phyloP scores from a whole-genome alignment of 2,329 filamentous ascomycete genomes.

The Penicillium brevicompactum region DNA sequence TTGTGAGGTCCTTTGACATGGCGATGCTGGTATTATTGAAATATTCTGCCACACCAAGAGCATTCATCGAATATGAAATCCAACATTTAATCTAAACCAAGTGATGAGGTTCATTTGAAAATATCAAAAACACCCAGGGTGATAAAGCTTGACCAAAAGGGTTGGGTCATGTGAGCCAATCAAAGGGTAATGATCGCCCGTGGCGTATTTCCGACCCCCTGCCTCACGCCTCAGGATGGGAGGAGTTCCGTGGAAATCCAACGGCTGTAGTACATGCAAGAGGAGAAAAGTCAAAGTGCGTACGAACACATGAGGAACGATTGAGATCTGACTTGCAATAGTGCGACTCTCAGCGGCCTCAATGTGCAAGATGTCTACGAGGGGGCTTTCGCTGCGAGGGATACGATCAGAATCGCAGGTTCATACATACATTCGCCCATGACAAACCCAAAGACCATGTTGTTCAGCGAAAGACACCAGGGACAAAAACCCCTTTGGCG shows the following conservation, averaged over 20 bases:
- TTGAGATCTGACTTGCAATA: constrained; percentile 3
- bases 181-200: not conserved
- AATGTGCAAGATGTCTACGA: constrained; percentile 17
- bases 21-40: no score
- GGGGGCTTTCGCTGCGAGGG: constrained; percentile 16
- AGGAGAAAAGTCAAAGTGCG: constrained; percentile 18
- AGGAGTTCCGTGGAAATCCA: constrained; percentile 15
- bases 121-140: no score
- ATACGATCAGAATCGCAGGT: constrained; percentile 12
- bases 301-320: not conserved
- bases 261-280: constrained; percentile 16
- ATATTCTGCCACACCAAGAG: no score
- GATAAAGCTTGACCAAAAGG: not conserved
- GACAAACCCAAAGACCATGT: not conserved
- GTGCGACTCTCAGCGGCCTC: constrained; percentile 18
- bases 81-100: no score
- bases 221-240: constrained; percentile 9
- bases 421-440: constrained; percentile 15
- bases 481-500: not conserved
- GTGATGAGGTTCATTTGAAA: no score
- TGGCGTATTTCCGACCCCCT: not conserved
- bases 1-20: no score
- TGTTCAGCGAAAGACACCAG: not conserved
- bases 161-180: not conserved
- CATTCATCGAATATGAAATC: no score